Evolutionary conservation across 2,329 filamentous ascomycete species (phyloP).

Genomic region (Aspergillus fructus): DNA sequence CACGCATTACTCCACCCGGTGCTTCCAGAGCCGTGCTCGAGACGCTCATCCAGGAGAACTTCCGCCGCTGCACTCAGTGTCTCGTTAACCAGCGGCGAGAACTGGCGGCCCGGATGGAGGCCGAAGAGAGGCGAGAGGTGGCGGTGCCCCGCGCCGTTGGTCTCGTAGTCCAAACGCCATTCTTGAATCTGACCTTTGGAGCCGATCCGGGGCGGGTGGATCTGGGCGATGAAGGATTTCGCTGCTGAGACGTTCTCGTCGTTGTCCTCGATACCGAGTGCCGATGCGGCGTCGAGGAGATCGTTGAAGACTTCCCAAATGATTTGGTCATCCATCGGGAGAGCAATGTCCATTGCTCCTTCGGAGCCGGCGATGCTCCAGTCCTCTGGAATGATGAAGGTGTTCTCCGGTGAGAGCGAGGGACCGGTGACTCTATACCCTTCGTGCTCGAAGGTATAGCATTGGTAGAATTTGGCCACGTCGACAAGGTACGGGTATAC

Average conservation of each 20-base stretch:
- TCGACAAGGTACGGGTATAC: slow-evolving; percentile 1
- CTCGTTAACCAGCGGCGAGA: not conserved
- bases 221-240: not conserved
- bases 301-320: not conserved
- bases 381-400: not conserved
- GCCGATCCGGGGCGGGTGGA: slow-evolving; percentile 1
- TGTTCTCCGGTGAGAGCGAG: slow-evolving; percentile 8
- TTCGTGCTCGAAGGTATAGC: slow-evolving; percentile 4
- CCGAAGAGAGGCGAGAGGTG: slow-evolving; percentile 3
- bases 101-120: slow-evolving; percentile 2
- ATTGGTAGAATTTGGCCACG: slow-evolving; percentile 5
- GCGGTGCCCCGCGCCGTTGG: not conserved
- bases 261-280: not conserved
- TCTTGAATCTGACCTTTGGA: slow-evolving; percentile 4
- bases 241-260: not conserved
- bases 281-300: not conserved
- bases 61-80: not conserved
- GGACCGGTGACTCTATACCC: slow-evolving; percentile 1
- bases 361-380: not conserved
- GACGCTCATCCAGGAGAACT: slow-evolving; percentile 2
- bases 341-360: not conserved
- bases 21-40: not conserved
- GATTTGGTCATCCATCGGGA: slow-evolving; percentile 5
- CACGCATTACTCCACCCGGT: slow-evolving; percentile 8
- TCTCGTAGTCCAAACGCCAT: slow-evolving; percentile 2